Conservation (phyloP, 352 stramenopile species). For the Phytophthora pisi region DNA sequence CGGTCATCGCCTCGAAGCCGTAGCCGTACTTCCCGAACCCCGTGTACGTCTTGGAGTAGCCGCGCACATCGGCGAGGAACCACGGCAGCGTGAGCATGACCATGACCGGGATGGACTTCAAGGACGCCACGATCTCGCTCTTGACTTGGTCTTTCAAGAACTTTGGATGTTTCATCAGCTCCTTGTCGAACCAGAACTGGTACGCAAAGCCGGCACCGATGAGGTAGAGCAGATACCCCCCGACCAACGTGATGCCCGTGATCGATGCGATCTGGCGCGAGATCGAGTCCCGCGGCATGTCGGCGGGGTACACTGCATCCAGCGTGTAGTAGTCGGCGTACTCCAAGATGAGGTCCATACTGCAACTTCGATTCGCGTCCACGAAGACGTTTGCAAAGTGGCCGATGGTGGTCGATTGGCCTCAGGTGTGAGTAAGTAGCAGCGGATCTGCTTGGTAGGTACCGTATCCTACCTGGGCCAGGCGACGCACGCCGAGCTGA, state of each 20-base stretch:
- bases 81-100: slow-evolving; percentile 63
- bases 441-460: background rate
- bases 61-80: slow-evolving; percentile 69
- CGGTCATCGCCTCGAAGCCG: slow-evolving; percentile 47
- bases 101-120: slow-evolving; percentile 71
- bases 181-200: slow-evolving; percentile 67
- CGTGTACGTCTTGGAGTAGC: slow-evolving; percentile 59
- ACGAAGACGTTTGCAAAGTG: slow-evolving; percentile 15
- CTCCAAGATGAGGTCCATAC: slow-evolving; percentile 72
- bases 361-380: slow-evolving; percentile 1
- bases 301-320: slow-evolving; percentile 57
- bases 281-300: slow-evolving; percentile 48
- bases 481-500: background rate
- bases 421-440: background rate
- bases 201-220: slow-evolving; percentile 53
- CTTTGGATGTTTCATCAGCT: slow-evolving; percentile 65
- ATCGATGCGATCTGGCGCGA: slow-evolving; percentile 58
- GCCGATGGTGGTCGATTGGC: background rate
- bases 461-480: background rate
- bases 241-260: slow-evolving; percentile 53
- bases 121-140: slow-evolving; percentile 56
- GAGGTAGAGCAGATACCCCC: slow-evolving; percentile 68
- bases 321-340: slow-evolving; percentile 52
- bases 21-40: slow-evolving; percentile 48
- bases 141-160: slow-evolving; percentile 69